A percentile compares a stretch with the other conserved stretches of the same genome.
Conservation (phyloP, 169 alveolate species). For the Eimeria praecox region DNA sequence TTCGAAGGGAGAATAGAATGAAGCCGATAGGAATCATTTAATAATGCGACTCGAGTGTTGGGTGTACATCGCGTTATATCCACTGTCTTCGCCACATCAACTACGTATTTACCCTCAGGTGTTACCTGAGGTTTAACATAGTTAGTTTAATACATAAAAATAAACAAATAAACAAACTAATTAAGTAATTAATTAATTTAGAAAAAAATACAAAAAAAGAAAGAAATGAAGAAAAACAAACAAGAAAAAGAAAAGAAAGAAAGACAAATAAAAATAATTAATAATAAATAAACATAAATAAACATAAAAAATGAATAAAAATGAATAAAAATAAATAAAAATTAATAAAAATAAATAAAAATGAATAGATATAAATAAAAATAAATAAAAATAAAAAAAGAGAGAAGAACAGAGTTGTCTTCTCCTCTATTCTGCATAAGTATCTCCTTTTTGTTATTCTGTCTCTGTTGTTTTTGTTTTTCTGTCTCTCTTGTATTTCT, state of each 20-base stretch:
- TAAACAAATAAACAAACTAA: not conserved
- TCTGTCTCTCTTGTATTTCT: not conserved
- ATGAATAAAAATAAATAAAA: too few relatives aligned
- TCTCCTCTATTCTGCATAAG: too few relatives aligned
- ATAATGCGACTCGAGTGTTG: conserved; percentile 94
- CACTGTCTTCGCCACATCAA: conserved; percentile 94
- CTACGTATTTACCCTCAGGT: conserved; percentile 99
- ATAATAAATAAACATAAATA: too few relatives aligned
- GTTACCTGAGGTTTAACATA: conserved; percentile 69
- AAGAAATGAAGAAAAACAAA: too few relatives aligned
- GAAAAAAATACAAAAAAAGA: not conserved
- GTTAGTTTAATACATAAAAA: not conserved
- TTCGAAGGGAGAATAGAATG: conserved; percentile 98
- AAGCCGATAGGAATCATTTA: conserved; percentile 93
- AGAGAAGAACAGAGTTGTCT: too few relatives aligned
- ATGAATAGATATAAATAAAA: too few relatives aligned
- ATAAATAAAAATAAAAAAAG: too few relatives aligned
- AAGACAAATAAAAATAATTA: too few relatives aligned
- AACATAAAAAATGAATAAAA: too few relatives aligned
- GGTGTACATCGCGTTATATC: conserved; percentile 96
- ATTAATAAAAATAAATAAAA: too few relatives aligned
- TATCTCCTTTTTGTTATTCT: too few relatives aligned
- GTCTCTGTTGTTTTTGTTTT: not conserved
- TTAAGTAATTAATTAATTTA: not conserved
- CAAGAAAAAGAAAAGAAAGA: too few relatives aligned